Conservation (phyloP, 2,329 filamentous ascomycete genomes). For the Sclerotinia glacialis region DNA sequence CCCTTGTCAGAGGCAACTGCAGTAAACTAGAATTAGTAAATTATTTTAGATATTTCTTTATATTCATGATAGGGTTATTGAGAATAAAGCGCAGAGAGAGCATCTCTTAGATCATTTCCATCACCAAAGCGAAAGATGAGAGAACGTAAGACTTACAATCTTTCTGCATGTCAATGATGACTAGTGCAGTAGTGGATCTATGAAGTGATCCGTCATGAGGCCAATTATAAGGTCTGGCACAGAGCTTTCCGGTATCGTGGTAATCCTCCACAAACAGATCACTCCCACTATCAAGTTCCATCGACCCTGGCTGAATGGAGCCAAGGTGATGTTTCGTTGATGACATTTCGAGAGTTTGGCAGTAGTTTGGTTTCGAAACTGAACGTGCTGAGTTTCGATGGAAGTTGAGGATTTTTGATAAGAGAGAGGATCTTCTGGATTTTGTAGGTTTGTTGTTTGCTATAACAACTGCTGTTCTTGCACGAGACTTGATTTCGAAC, state of each 20-base stretch:
- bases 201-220: conserved; percentile 43
- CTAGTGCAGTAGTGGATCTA: conserved; percentile 47
- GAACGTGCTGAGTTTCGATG: conserved; percentile 6
- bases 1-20: conserved; percentile 16
- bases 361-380: neutral
- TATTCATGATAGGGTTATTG: neutral
- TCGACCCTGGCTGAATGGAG: neutral
- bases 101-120: neutral
- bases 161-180: conserved; percentile 56
- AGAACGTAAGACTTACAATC: conserved; percentile 43
- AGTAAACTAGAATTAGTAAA: neutral
- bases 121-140: neutral
- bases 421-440: neutral
- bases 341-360: neutral
- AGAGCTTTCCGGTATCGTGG: conserved; percentile 17
- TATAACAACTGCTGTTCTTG: neutral
- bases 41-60: neutral
- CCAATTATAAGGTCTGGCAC: conserved; percentile 42
- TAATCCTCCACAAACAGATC: conserved; percentile 17
- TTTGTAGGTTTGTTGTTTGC: neutral
- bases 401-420: conserved; percentile 10
- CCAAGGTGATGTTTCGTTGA: neutral
- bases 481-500: conserved; percentile 11
- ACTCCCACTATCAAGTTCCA: neutral
- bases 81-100: too few species aligned